A percentile compares a stretch with the other conserved stretches of the same genome.
Conservation (phyloP, 768 basidiomycete genomes). For the Panus rudis region DNA sequence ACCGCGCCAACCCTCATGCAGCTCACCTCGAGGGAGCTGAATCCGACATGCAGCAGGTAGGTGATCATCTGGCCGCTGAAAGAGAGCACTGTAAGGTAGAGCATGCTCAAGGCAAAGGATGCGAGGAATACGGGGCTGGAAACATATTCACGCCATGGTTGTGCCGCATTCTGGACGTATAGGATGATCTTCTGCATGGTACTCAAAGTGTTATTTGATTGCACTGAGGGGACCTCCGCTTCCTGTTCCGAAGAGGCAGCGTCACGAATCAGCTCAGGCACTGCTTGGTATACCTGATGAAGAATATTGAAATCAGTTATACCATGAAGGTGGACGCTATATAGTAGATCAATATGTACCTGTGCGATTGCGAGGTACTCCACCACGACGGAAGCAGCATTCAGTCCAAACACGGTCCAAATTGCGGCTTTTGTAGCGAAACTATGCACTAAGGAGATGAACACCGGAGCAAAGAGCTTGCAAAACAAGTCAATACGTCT, state of each 20-base stretch:
- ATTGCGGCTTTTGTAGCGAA: constrained; percentile 18
- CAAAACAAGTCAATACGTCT: constrained; percentile 26
- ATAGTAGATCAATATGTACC: too few species aligned
- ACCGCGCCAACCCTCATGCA: constrained; percentile 18
- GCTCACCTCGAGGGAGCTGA: constrained; percentile 17
- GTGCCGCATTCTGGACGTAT: background rate
- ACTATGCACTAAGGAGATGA: constrained; percentile 20
- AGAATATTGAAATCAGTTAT: background rate
- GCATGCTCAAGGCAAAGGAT: constrained; percentile 18
- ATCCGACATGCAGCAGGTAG: constrained; percentile 21
- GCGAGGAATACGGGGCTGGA: constrained; percentile 18
- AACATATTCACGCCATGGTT: constrained; percentile 12
- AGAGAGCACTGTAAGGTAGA: constrained; percentile 27
- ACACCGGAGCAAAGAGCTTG: constrained; percentile 15
- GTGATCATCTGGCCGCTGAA: constrained; percentile 25
- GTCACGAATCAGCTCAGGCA: background rate
- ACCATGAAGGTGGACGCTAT: too few species aligned
- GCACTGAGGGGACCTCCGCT: too few species aligned
- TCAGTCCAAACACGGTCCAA: constrained; percentile 13
- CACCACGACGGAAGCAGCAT: constrained; percentile 15
- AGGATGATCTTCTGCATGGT: too few species aligned
- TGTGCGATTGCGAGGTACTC: constrained; percentile 22
- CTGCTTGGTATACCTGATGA: constrained; percentile 3
- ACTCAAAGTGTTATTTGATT: too few species aligned
- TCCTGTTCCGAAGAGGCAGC: too few species aligned